These are phyloP conservation scores for Aureobasidium namibiae DNA, from an alignment of 2,329 filamentous ascomycete genomes.

Conservation along the genomic window DNA sequence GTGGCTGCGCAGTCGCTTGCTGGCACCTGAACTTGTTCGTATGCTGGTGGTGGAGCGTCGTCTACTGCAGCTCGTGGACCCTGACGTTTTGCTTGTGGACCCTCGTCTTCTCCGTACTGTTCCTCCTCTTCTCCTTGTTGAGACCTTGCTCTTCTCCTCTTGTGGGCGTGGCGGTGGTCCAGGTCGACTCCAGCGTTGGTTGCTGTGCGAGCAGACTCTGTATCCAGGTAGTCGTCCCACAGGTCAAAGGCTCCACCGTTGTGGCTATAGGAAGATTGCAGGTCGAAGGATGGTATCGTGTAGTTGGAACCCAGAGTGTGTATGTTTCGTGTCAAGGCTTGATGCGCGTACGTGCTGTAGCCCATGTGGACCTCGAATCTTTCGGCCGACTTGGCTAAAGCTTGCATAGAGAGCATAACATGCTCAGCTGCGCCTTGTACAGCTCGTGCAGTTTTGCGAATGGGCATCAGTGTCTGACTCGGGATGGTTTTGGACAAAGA, in stretches of 20 bases:
- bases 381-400: neutral
- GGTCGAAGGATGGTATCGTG: neutral
- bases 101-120: neutral
- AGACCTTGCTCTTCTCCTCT: neutral
- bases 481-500: neutral
- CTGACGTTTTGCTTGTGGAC: neutral
- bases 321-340: neutral
- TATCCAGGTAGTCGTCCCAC: slow-evolving; percentile 3
- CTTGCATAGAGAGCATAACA: neutral
- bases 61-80: neutral
- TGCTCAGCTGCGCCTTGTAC: slow-evolving; percentile 1
- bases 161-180: slow-evolving; percentile 1
- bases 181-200: neutral
- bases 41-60: neutral
- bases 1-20: neutral
- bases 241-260: neutral
- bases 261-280: neutral
- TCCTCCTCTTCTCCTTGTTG: neutral
- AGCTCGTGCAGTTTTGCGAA: neutral
- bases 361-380: neutral
- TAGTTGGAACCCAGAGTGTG: neutral
- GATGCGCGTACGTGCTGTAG: slow-evolving; percentile 5
- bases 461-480: neutral
- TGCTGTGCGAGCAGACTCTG: neutral
- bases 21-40: neutral